These are phyloP conservation scores for Neonectria coccinea DNA, from an alignment of 2,329 filamentous ascomycete species.

Conservation along the genomic window DNA sequence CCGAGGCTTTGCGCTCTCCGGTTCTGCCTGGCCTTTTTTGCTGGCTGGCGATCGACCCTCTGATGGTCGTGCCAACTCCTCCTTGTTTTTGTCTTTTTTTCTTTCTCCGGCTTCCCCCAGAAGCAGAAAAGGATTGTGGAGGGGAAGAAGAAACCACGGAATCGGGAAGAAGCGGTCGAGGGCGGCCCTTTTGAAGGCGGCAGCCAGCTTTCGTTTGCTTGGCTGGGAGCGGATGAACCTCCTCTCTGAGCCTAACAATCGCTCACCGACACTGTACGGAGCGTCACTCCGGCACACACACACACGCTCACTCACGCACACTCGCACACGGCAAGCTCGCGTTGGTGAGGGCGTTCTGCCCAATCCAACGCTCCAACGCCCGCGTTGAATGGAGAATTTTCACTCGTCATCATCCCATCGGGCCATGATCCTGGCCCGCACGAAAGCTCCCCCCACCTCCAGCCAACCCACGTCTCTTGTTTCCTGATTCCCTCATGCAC, in stretches of 20 bases:
- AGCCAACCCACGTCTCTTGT: slow-evolving; percentile 12
- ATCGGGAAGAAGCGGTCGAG: slow-evolving; percentile 31
- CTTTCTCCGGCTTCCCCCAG: slow-evolving; percentile 36
- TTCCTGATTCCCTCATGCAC: slow-evolving; percentile 40
- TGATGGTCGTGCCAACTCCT: not conserved
- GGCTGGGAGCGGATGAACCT: slow-evolving; percentile 8
- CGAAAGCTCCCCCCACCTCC: not conserved
- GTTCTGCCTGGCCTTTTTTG: slow-evolving; percentile 26
- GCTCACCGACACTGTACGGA: slow-evolving; percentile 27
- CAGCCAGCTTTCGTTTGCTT: slow-evolving; percentile 8
- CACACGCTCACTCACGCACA: too few species aligned
- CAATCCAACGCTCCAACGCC: not conserved
- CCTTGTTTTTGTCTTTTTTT: slow-evolving; percentile 22
- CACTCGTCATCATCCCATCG: not conserved
- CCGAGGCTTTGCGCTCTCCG: slow-evolving; percentile 19
- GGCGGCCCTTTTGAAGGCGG: slow-evolving; percentile 24
- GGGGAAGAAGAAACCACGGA: slow-evolving; percentile 18
- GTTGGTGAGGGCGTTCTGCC: not conserved
- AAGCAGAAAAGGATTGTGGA: slow-evolving; percentile 10
- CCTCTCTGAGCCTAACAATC: slow-evolving; percentile 3
- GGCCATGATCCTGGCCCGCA: not conserved
- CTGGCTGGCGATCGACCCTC: not conserved
- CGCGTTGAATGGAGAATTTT: slow-evolving; percentile 7
- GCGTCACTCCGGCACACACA: not conserved
- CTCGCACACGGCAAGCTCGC: not conserved